Conservation (phyloP, 495 filamentous ascomycete genomes). For the Neurospora sp. region DNA sequence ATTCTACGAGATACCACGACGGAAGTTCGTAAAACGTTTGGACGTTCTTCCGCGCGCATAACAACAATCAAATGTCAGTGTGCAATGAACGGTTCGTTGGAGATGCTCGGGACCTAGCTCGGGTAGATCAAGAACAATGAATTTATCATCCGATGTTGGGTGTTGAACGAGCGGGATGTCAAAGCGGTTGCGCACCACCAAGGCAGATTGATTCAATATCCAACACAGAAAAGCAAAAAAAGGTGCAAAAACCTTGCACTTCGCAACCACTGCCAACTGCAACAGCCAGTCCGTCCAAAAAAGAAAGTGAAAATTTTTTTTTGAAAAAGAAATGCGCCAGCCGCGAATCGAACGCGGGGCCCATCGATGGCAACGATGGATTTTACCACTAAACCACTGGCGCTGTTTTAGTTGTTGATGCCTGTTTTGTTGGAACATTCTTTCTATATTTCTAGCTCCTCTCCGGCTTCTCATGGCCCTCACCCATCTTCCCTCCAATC, state of each 20-base stretch:
- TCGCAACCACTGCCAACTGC: too few relatives aligned
- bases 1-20: background rate
- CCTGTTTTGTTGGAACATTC: too few relatives aligned
- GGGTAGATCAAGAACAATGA: background rate
- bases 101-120: background rate
- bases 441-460: too few relatives aligned
- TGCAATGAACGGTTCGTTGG: background rate
- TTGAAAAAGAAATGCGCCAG: slow-evolving; percentile 27
- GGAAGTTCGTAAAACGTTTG: background rate
- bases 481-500: too few relatives aligned
- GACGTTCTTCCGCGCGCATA: background rate
- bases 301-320: too few relatives aligned
- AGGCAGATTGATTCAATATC: too few relatives aligned
- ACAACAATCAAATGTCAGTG: background rate
- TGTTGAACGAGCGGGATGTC: too few relatives aligned
- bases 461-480: too few relatives aligned
- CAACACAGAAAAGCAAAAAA: too few relatives aligned
- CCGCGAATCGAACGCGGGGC: slow-evolving; percentile 43
- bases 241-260: too few relatives aligned
- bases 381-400: slow-evolving; percentile 44
- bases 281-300: too few relatives aligned
- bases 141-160: background rate
- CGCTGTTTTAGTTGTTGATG: background rate
- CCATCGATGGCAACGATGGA: slow-evolving; percentile 45
- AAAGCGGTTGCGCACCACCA: too few relatives aligned